These are phyloP conservation scores for Pyricularia pennisetigena DNA, from an alignment of 2,329 filamentous ascomycete species.

Conservation along the genomic window DNA sequence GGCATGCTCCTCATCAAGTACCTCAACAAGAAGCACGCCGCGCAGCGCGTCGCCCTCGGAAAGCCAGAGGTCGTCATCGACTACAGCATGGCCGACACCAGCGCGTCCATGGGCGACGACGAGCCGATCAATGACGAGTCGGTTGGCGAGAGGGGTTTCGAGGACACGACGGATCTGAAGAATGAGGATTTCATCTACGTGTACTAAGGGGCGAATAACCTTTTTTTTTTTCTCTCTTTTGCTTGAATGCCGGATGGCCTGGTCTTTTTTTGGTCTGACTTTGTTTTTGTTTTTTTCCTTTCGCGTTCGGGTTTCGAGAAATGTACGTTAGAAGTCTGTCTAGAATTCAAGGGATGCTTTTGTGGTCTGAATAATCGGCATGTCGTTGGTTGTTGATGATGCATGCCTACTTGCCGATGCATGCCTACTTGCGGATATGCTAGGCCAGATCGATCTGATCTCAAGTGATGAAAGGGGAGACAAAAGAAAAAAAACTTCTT, in stretches of 20 bases:
- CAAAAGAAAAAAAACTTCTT: neutral
- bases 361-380: neutral
- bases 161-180: conserved; percentile 12
- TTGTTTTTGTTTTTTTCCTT: neutral
- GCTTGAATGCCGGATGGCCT: neutral
- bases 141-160: conserved; percentile 10
- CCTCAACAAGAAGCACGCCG: conserved; percentile 9
- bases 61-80: conserved; percentile 11
- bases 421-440: neutral
- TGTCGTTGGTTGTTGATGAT: neutral
- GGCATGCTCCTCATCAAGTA: conserved; percentile 5
- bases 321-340: neutral
- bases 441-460: neutral
- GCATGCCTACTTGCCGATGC: neutral
- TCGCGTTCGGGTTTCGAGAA: neutral
- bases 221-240: neutral
- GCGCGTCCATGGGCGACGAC: neutral
- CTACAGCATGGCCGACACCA: conserved; percentile 5
- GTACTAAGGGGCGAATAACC: conserved; percentile 5
- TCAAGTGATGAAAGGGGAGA: no score
- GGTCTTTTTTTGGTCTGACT: neutral
- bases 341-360: neutral
- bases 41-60: conserved; percentile 9
- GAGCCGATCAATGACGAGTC: conserved; percentile 2
- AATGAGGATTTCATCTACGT: conserved; percentile 14